Base-by-base conservation (phyloP, 768 basidiomycete species). In the Termitomyces sp. region DNA sequence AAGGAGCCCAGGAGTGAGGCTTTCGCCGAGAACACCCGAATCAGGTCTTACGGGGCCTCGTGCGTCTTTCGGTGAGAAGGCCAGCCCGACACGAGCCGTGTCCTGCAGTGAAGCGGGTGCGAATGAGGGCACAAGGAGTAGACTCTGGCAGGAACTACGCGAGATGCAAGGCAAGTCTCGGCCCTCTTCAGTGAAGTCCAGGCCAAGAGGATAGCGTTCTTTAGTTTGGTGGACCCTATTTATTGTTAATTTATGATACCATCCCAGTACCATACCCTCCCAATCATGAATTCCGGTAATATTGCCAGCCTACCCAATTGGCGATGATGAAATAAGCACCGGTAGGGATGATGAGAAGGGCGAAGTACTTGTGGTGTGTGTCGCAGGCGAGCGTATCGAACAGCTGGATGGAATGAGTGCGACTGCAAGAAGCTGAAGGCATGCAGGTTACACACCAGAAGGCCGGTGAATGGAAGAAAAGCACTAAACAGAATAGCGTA, bases 291-390 rank as follows among this genome's bases (percentile, higher is more conserved):
- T 95, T 94, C 43, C 90, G 85, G 69, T 92, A 98, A 71, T 93
- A 97, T 71, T 98, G 94, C 94, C 95, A 98, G 41, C 95, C 95
- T 38, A 96, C 92, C 96, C 96, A 98, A 66, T 98, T 98, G 41
- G 94, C 93, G 65, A 98, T 98, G 53, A 93, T 90, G 70, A 95
- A 96, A 72, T 92, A 95, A 40, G 88, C 79, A 10, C 80, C 83
- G 8, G 87, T 86, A 12, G 96, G 94, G 44, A 98, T 80, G 43
- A 95, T 76, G 38, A 97, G 73, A 11, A 95, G 72, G 31, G 73
- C 65, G 63, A 96, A 84, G 72, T 96, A 97, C 73, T 95, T 95
- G 84, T 96, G 96, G 68, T 97, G 92, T 23, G 76, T 83, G 73
- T 96, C 95, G 40, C 72, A 64, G 2, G 82, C 84, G 10, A 95